Conservation (phyloP, 495 filamentous ascomycete species). For the Daldinia caldariorum region DNA sequence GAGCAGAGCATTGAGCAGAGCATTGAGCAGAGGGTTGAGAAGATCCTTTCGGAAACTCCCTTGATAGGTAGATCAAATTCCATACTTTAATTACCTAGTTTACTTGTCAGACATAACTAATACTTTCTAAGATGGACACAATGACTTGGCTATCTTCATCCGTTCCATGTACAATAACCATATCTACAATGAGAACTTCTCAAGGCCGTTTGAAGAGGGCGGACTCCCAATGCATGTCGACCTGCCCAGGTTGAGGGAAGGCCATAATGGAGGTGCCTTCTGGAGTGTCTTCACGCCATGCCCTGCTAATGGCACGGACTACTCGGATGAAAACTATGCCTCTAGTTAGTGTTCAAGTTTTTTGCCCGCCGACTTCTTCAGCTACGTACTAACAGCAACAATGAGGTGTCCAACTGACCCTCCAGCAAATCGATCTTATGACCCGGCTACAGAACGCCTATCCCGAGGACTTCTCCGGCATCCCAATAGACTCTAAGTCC, state of each 20-base stretch:
- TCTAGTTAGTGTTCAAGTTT: slow-evolving; percentile 44
- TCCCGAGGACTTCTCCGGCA: slow-evolving; percentile 73
- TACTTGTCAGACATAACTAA: slow-evolving; percentile 24
- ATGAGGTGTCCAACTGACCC: slow-evolving; percentile 69
- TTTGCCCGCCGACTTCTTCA: neutral
- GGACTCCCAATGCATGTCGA: slow-evolving; percentile 79
- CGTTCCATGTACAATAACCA: slow-evolving; percentile 75
- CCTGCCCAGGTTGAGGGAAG: slow-evolving; percentile 68
- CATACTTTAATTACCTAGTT: slow-evolving; percentile 11
- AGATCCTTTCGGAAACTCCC: slow-evolving; percentile 76
- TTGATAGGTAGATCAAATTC: slow-evolving; percentile 72
- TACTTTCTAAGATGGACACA: slow-evolving; percentile 79
- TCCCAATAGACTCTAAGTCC: slow-evolving; percentile 63
- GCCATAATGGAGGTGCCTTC: slow-evolving; percentile 78
- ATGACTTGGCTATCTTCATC: slow-evolving; percentile 84
- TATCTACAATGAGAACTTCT: slow-evolving; percentile 81
- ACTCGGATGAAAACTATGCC: slow-evolving; percentile 75
- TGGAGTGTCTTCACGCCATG: slow-evolving; percentile 91
- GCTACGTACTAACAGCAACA: neutral
- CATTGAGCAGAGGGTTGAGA: slow-evolving; percentile 73
- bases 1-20: slow-evolving; percentile 69
- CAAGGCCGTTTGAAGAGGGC: slow-evolving; percentile 71
- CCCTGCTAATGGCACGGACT: slow-evolving; percentile 74
- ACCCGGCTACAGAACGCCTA: slow-evolving; percentile 73
- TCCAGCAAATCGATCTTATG: slow-evolving; percentile 86